A percentile compares a stretch with the other conserved stretches of the same genome.
Evolutionary conservation across 2,329 filamentous ascomycete species (phyloP).

Genomic region (Aspergillus proliferans): DNA sequence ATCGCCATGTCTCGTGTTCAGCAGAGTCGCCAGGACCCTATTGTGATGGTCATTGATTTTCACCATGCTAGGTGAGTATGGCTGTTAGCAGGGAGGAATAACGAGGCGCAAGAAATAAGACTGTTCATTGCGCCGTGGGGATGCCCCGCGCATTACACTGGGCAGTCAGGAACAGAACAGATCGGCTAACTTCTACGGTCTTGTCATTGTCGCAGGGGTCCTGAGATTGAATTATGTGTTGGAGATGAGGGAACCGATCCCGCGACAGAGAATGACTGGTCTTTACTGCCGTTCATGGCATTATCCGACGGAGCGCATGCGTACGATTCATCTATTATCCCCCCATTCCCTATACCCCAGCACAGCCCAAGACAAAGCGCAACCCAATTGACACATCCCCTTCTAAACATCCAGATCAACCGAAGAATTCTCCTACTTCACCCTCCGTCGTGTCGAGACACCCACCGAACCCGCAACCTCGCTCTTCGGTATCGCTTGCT

Average conservation of each 20-base stretch:
- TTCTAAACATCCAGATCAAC: conserved; percentile 53
- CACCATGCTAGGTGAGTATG: conserved; percentile 59
- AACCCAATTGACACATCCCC: neutral
- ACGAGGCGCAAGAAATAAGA: neutral
- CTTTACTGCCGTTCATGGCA: conserved; percentile 90
- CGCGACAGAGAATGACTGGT: conserved; percentile 79
- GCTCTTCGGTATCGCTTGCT: conserved; percentile 93
- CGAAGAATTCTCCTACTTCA: conserved; percentile 99
- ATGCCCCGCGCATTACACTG: too few relatives aligned
- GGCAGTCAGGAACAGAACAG: neutral
- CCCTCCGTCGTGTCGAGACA: conserved; percentile 58
- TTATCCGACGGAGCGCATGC: conserved; percentile 92
- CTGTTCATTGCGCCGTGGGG: neutral
- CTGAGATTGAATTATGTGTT: conserved; percentile 91
- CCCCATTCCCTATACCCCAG: conserved; percentile 1
- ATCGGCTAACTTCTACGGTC: conserved; percentile 2
- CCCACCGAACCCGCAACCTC: conserved; percentile 58
- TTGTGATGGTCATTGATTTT: conserved; percentile 76
- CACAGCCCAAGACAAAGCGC: neutral
- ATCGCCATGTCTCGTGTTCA: conserved; percentile 21
- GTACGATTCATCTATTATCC: conserved; percentile 44
- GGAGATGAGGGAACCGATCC: conserved; percentile 73
- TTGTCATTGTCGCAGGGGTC: conserved; percentile 52
- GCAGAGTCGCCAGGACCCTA: conserved; percentile 51
- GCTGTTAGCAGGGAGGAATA: neutral